These are phyloP conservation scores for Penicillium egyptiacum DNA, from an alignment of 495 filamentous ascomycete genomes.

Conservation along the genomic window DNA sequence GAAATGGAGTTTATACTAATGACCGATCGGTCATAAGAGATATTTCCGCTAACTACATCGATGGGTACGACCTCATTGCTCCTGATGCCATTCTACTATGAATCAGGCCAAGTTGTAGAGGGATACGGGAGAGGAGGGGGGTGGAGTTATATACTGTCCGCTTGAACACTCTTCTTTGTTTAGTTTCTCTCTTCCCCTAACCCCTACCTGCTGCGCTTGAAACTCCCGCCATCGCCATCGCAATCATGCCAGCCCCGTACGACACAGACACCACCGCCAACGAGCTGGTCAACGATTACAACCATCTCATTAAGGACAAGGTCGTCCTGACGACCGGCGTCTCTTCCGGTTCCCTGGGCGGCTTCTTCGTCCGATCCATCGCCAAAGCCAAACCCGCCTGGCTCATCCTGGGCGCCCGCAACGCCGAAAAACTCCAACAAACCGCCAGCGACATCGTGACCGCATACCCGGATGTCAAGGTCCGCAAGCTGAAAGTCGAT, in stretches of 20 bases:
- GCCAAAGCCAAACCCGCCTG: conserved; percentile 49
- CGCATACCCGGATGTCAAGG: conserved; percentile 27
- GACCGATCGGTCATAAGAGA: too few relatives aligned
- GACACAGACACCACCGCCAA: conserved; percentile 2
- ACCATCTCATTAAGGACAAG: conserved; percentile 33
- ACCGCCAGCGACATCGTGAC: conserved; percentile 37
- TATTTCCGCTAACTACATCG: too few relatives aligned
- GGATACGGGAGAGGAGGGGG: too few relatives aligned
- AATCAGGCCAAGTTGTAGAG: too few relatives aligned
- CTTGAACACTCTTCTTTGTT: too few relatives aligned
- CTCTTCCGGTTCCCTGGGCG: conserved; percentile 47
- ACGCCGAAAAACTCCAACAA: conserved; percentile 36
- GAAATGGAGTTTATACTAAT: too few relatives aligned
- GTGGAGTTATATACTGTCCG: too few relatives aligned
- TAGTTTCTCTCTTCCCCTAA: too few relatives aligned
- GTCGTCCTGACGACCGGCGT: conserved; percentile 52
- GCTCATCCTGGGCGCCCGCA: conserved; percentile 58
- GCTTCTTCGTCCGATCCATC: conserved; percentile 45
- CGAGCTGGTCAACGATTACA: conserved; percentile 9
- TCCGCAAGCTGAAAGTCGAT: conserved; percentile 43
- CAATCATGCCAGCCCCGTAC: neutral
- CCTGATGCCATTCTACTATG: too few relatives aligned
- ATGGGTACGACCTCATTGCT: too few relatives aligned
- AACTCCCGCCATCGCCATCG: too few relatives aligned
- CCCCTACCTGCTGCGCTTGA: too few relatives aligned